A percentile compares a stretch with the other conserved stretches of the same genome.
Conservation (phyloP, 2,329 filamentous ascomycete species). For the Fusarium sp. region DNA sequence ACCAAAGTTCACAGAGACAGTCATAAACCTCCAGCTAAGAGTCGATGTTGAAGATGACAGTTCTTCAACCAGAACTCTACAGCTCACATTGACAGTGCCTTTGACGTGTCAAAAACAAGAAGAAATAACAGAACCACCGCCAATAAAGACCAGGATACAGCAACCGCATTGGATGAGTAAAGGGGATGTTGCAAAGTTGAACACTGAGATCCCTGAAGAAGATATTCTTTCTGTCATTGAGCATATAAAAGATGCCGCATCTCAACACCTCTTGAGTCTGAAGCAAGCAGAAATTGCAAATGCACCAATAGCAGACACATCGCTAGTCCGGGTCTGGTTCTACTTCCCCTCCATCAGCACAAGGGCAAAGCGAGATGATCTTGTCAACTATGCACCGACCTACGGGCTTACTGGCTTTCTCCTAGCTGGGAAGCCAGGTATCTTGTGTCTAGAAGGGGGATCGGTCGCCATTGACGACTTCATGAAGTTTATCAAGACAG, state of each 20-base stretch:
- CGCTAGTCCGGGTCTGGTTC: constrained; percentile 66
- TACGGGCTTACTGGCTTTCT: constrained; percentile 68
- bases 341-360: constrained; percentile 71
- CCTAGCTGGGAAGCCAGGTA: constrained; percentile 67
- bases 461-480: constrained; percentile 62
- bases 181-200: constrained; percentile 53
- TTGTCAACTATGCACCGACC: constrained; percentile 61
- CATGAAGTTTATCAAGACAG: constrained; percentile 71
- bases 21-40: constrained; percentile 41
- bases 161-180: constrained; percentile 64
- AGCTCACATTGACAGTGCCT: constrained; percentile 50
- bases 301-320: background rate
- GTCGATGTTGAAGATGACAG: constrained; percentile 30
- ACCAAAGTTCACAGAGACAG: constrained; percentile 7
- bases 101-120: constrained; percentile 29
- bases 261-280: constrained; percentile 41
- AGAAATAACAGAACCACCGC: constrained; percentile 49
- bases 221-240: constrained; percentile 59
- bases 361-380: constrained; percentile 65
- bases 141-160: constrained; percentile 53
- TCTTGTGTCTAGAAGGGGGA: constrained; percentile 60
- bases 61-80: constrained; percentile 26
- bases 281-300: constrained; percentile 1
- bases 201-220: constrained; percentile 51
- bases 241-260: constrained; percentile 51